Percentiles rank a stretch among this genome's conserved stretches.
Evolutionary conservation across 768 basidiomycete genomes (phyloP).

Genomic region (Naganishia vishniacii): DNA sequence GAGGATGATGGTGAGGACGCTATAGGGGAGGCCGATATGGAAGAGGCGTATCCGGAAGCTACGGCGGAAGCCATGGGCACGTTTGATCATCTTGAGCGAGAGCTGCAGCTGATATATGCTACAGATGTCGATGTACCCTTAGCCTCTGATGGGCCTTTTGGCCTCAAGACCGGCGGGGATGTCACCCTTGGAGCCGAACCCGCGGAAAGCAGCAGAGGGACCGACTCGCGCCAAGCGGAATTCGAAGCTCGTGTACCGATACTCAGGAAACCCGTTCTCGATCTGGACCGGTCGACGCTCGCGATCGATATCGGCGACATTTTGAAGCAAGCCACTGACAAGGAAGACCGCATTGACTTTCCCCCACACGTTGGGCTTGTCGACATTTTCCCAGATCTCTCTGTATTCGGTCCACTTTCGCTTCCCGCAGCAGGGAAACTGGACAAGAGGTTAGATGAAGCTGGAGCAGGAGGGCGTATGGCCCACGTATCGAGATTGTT

Average conservation of each 20-base stretch:
- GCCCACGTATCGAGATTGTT: slow-evolving; percentile 72
- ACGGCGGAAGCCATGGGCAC: slow-evolving; percentile 29
- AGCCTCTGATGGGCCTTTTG: neutral
- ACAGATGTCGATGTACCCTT: slow-evolving; percentile 5
- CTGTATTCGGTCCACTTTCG: slow-evolving; percentile 50
- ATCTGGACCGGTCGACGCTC: slow-evolving; percentile 31
- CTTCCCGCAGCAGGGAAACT: slow-evolving; percentile 57
- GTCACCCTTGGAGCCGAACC: neutral
- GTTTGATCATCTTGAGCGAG: neutral
- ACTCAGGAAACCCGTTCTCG: slow-evolving; percentile 25
- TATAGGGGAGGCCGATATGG: slow-evolving; percentile 56
- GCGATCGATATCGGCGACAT: slow-evolving; percentile 28
- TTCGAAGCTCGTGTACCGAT: slow-evolving; percentile 22
- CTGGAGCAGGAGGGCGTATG: slow-evolving; percentile 59
- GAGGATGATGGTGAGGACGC: slow-evolving; percentile 33
- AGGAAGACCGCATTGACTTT: slow-evolving; percentile 14
- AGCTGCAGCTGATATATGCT: neutral
- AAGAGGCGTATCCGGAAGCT: slow-evolving; percentile 37
- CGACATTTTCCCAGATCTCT: slow-evolving; percentile 74
- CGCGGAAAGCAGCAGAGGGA: neutral
- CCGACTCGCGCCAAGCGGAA: slow-evolving; percentile 7
- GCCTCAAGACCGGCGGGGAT: slow-evolving; percentile 4
- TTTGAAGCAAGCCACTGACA: slow-evolving; percentile 22
- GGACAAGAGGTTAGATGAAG: slow-evolving; percentile 68
- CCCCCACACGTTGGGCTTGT: slow-evolving; percentile 7